phyloP scores from a whole-genome alignment of 495 filamentous ascomycete genomes.

The Neurospora africana region DNA sequence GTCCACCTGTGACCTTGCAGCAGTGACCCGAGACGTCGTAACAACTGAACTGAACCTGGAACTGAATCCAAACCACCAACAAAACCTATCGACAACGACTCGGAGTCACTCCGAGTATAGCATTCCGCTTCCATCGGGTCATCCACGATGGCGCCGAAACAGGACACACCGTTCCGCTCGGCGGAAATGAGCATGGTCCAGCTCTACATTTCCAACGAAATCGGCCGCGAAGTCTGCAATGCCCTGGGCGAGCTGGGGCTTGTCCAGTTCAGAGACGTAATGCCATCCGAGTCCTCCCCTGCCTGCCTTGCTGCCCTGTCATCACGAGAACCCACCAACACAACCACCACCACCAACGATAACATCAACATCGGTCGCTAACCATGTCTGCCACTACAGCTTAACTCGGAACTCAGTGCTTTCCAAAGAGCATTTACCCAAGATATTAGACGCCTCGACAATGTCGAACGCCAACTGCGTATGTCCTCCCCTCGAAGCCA shows the following conservation, averaged over 20 bases:
- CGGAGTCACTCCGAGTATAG: neutral
- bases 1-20: neutral
- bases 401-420: slow-evolving; percentile 83
- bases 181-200: slow-evolving; percentile 99
- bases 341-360: slow-evolving; percentile 1
- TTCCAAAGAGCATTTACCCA: slow-evolving; percentile 97
- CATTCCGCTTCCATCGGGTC: slow-evolving; percentile 1
- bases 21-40: too few relatives aligned
- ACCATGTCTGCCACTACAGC: slow-evolving; percentile 37
- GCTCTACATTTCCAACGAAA: slow-evolving; percentile 97
- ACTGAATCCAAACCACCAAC: neutral
- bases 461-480: slow-evolving; percentile 96
- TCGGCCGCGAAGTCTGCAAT: slow-evolving; percentile 93
- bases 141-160: slow-evolving; percentile 41
- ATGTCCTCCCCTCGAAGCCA: slow-evolving; percentile 26
- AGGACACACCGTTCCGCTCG: slow-evolving; percentile 97
- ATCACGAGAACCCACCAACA: slow-evolving; percentile 1
- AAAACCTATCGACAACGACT: neutral
- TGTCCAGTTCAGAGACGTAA: slow-evolving; percentile 93
- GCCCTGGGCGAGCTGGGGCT: slow-evolving; percentile 91
- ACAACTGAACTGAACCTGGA: neutral
- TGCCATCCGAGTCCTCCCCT: slow-evolving; percentile 18
- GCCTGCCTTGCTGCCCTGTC: neutral
- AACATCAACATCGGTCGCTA: slow-evolving; percentile 2
- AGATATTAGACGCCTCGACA: slow-evolving; percentile 92